phyloP scores from a whole-genome alignment of 2,329 filamentous ascomycete genomes.

The Calonectria pteridis region DNA sequence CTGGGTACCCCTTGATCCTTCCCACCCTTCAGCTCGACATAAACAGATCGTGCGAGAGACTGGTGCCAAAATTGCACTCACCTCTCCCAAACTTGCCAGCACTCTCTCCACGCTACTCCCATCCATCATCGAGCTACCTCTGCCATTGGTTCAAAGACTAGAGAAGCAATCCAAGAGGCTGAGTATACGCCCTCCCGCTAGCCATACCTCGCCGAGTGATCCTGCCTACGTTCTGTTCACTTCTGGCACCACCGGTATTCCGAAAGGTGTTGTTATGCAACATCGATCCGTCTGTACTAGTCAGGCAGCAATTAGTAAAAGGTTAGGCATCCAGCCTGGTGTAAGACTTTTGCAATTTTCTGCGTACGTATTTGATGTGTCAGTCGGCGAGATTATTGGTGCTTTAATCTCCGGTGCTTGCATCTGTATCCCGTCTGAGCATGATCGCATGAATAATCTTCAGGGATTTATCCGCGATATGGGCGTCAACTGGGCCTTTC shows the following conservation, averaged over 20 bases:
- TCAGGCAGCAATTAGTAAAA: neutral
- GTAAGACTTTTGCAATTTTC: neutral
- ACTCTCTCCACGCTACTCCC: neutral
- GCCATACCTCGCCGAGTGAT: neutral
- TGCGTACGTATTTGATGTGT: neutral
- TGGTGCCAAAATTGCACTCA: neutral
- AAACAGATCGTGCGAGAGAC: neutral
- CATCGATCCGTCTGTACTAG: neutral
- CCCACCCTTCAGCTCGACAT: slow-evolving; percentile 27
- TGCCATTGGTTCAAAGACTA: slow-evolving; percentile 31
- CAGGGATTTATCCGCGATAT: neutral
- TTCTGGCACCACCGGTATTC: neutral
- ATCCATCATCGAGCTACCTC: neutral
- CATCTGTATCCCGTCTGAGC: neutral
- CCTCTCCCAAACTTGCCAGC: neutral
- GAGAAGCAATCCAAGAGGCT: neutral
- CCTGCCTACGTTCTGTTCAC: neutral
- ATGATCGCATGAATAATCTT: slow-evolving; percentile 17
- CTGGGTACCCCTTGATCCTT: neutral
- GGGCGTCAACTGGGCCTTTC: neutral
- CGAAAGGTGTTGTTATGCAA: neutral
- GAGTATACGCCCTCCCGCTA: neutral
- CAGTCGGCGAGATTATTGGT: neutral
- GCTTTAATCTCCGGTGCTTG: neutral
- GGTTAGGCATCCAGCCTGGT: neutral